phyloP scores from a whole-genome alignment of 768 basidiomycete species.

The Boletus subparvulus region DNA sequence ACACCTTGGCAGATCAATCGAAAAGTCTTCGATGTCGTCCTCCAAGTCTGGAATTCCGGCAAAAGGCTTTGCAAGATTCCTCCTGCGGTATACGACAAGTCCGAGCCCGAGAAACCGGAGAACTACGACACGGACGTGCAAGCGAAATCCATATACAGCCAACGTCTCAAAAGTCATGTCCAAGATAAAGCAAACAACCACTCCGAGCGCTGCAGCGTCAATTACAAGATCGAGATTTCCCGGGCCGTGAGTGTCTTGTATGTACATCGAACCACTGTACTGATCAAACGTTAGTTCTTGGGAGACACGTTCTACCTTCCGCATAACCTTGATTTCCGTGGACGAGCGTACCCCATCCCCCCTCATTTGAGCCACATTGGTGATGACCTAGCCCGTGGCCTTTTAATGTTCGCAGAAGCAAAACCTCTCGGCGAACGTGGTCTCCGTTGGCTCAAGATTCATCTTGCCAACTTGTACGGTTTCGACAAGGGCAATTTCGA shows the following conservation, averaged over 20 bases:
- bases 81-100: constrained; percentile 60
- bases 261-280: neutral
- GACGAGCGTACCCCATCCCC: constrained; percentile 94
- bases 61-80: constrained; percentile 83
- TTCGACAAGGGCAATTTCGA: constrained; percentile 94
- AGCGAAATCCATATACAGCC: constrained; percentile 53
- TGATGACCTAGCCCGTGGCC: constrained; percentile 86
- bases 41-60: constrained; percentile 86
- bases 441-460: constrained; percentile 93
- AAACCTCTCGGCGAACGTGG: constrained; percentile 83
- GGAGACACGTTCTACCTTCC: constrained; percentile 88
- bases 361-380: constrained; percentile 95
- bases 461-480: constrained; percentile 89
- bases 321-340: constrained; percentile 97
- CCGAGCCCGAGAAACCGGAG: constrained; percentile 55
- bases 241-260: constrained; percentile 60
- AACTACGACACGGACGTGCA: constrained; percentile 52
- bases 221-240: constrained; percentile 97
- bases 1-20: constrained; percentile 92
- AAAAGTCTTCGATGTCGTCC: constrained; percentile 69
- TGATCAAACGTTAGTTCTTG: constrained; percentile 57
- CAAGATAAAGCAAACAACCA: constrained; percentile 78
- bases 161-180: constrained; percentile 52
- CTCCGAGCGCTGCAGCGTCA: constrained; percentile 87
- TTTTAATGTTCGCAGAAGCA: constrained; percentile 78